phyloP scores from a whole-genome alignment of 164 flowering plant species.

The Aristolochia fimbriata region DNA sequence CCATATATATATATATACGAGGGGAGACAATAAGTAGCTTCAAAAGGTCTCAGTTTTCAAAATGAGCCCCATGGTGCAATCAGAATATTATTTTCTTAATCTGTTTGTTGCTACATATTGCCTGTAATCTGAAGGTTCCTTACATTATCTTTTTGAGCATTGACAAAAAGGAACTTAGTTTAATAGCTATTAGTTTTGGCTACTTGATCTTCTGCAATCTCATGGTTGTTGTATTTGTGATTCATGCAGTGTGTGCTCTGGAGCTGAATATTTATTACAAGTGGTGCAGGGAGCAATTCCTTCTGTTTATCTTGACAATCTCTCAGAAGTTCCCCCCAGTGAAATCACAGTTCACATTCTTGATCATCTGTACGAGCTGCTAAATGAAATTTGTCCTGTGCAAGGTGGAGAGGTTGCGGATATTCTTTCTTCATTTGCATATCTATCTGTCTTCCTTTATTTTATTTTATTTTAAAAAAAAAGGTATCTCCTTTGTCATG shows the following conservation, averaged over 20 bases:
- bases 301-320: constrained; percentile 29
- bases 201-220: no score
- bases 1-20: no score
- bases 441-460: background rate
- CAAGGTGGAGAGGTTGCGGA: constrained; percentile 89
- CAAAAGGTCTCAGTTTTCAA: no score
- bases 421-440: background rate
- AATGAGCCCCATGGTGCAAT: no score
- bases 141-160: no score
- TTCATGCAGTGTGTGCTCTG: constrained; percentile 65
- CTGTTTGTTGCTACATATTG: no score
- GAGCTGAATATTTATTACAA: constrained; percentile 71
- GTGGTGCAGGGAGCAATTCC: constrained; percentile 72
- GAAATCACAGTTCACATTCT: constrained; percentile 72
- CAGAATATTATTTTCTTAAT: no score
- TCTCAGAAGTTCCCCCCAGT: constrained; percentile 43
- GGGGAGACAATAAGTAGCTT: no score
- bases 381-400: constrained; percentile 77
- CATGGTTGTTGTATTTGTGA: background rate
- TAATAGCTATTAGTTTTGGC: no score
- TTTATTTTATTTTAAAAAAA: no score
- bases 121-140: no score
- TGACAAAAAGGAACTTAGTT: no score
- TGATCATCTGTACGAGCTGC: constrained; percentile 65
- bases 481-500: background rate